Percentiles rank a stretch among this genome's conserved stretches.
phyloP scores from a whole-genome alignment of 2,329 filamentous ascomycete species.

The Sarocladium oryzae region DNA sequence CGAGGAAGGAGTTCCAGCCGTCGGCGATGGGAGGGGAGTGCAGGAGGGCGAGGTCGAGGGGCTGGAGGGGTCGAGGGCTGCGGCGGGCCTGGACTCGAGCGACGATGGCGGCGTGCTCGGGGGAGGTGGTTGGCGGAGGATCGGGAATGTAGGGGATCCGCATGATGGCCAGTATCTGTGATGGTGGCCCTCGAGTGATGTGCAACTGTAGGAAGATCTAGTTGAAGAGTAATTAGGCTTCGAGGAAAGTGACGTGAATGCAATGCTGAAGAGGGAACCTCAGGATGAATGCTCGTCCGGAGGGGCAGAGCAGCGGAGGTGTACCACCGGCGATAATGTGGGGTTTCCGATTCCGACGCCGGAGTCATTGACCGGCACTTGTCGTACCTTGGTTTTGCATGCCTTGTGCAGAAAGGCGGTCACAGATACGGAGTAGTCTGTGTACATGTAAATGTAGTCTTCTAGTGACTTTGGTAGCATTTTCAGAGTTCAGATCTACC shows the following conservation, averaged over 20 bases:
- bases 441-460: no score
- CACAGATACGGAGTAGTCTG: no score
- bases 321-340: conserved; percentile 3
- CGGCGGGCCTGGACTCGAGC: conserved; percentile 57
- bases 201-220: neutral
- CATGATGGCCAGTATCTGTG: conserved; percentile 37
- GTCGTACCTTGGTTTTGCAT: no score
- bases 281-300: neutral
- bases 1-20: conserved; percentile 67
- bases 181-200: neutral
- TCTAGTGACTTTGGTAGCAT: no score
- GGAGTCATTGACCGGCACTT: neutral
- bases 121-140: conserved; percentile 37
- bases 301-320: neutral
- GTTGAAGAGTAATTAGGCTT: no score
- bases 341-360: conserved; percentile 4
- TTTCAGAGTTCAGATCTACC: no score
- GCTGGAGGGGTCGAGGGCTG: conserved; percentile 61
- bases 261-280: no score
- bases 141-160: conserved; percentile 59
- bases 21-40: conserved; percentile 69
- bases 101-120: conserved; percentile 52
- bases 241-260: no score
- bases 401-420: no score
- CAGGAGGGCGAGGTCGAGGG: conserved; percentile 69